These are phyloP conservation scores for Fusarium virguliforme DNA, from an alignment of 2,329 filamentous ascomycete species.

Conservation along the genomic window DNA sequence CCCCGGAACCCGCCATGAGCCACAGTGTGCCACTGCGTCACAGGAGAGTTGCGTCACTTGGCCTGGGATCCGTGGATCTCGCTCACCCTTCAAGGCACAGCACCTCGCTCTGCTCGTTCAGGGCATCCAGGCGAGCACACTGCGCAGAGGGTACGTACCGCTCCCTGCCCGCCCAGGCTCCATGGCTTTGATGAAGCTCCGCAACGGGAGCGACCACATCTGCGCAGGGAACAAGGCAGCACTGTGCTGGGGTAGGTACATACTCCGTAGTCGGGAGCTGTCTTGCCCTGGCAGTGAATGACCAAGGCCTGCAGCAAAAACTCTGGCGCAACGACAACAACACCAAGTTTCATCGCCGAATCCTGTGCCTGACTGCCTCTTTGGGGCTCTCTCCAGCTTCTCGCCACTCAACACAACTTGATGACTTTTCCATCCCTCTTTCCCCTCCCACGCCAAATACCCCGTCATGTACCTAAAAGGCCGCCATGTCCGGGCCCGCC, in stretches of 20 bases:
- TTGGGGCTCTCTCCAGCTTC: slow-evolving; percentile 9
- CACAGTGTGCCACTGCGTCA: slow-evolving; percentile 37
- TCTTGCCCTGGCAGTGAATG: background rate
- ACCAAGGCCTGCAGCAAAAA: background rate
- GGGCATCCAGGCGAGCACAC: slow-evolving; percentile 4
- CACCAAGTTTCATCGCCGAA: background rate
- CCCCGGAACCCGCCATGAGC: slow-evolving; percentile 12
- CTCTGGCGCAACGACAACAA: slow-evolving; percentile 1
- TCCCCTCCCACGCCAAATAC: slow-evolving; percentile 24
- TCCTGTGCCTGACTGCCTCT: background rate
- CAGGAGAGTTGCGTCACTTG: slow-evolving; percentile 40
- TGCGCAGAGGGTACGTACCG: slow-evolving; percentile 12
- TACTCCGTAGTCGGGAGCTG: background rate
- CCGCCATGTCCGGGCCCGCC: slow-evolving; percentile 36
- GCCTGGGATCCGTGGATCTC: slow-evolving; percentile 29
- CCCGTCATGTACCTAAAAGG: slow-evolving; percentile 32
- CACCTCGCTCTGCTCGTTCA: background rate
- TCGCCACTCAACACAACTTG: slow-evolving; percentile 29
- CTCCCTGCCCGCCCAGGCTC: background rate
- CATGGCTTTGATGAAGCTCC: slow-evolving; percentile 2
- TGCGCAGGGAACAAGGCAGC: slow-evolving; percentile 25
- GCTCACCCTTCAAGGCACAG: slow-evolving; percentile 25
- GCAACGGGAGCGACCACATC: slow-evolving; percentile 18
- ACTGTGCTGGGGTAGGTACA: slow-evolving; percentile 8
- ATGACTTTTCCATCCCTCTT: slow-evolving; percentile 29